A percentile compares a stretch with the other conserved stretches of the same genome.
phyloP scores from a whole-genome alignment of 768 basidiomycete genomes.

The Fomitopsis pulvina region DNA sequence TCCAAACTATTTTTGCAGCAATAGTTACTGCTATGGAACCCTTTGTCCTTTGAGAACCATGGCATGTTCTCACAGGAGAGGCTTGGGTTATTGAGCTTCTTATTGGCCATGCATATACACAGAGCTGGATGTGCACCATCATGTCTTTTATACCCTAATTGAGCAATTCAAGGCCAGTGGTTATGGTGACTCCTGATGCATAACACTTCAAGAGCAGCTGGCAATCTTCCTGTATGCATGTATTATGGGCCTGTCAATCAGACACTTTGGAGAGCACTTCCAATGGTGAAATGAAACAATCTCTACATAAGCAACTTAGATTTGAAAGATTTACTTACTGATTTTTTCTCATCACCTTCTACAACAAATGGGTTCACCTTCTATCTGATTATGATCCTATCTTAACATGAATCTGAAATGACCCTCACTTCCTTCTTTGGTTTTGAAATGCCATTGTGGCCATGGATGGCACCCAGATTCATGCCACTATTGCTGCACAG shows the following conservation, averaged over 20 bases:
- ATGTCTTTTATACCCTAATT: conserved; percentile 7
- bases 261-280: conserved; percentile 22
- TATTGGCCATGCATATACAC: no score
- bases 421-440: conserved; percentile 29
- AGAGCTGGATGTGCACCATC: conserved; percentile 1
- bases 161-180: conserved; percentile 5
- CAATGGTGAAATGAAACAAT: conserved; percentile 18
- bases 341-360: conserved; percentile 23
- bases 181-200: background rate
- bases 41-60: background rate
- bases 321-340: conserved; percentile 21
- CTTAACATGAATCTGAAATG: conserved; percentile 20
- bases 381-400: conserved; percentile 9
- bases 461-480: conserved; percentile 30
- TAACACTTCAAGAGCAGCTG: conserved; percentile 10
- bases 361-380: conserved; percentile 18
- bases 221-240: conserved; percentile 24
- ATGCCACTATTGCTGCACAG: conserved; percentile 12
- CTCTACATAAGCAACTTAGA: conserved; percentile 19
- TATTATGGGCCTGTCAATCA: conserved; percentile 16
- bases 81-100: no score
- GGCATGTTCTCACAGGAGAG: no score
- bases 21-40: background rate
- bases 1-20: background rate
- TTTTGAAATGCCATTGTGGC: conserved; percentile 26